These are phyloP conservation scores for Thermomyces lanuginosus DNA, from an alignment of 2,329 filamentous ascomycete genomes.

Conservation along the genomic window DNA sequence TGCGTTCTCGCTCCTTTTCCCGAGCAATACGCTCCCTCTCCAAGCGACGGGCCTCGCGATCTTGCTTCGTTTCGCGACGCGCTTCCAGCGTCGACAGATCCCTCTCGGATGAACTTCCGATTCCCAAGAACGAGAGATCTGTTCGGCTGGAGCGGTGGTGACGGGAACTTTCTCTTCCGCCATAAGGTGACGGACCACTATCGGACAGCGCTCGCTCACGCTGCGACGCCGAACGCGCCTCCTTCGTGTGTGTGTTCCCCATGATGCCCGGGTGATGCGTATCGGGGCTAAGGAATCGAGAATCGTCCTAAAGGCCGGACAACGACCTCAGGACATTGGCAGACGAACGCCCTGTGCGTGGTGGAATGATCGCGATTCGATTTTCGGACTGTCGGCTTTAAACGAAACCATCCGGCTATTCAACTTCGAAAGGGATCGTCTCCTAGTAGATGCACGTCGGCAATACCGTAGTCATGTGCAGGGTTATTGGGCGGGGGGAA, in stretches of 20 bases:
- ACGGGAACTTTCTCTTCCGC: slow-evolving; percentile 26
- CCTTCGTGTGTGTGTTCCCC: slow-evolving; percentile 33
- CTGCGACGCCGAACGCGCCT: slow-evolving; percentile 21
- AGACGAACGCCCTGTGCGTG: too few species aligned
- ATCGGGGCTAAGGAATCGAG: too few species aligned
- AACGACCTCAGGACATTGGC: too few species aligned
- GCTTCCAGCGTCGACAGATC: slow-evolving; percentile 37
- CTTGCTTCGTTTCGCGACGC: slow-evolving; percentile 75
- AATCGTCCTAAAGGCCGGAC: too few species aligned
- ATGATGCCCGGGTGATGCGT: too few species aligned
- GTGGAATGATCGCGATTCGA: too few species aligned
- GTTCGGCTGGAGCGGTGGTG: slow-evolving; percentile 38
- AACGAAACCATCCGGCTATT: too few species aligned
- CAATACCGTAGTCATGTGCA: too few species aligned
- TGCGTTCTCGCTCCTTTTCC: slow-evolving; percentile 72
- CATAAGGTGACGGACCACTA: slow-evolving; percentile 15
- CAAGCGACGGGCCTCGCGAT: slow-evolving; percentile 69
- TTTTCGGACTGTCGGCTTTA: too few species aligned
- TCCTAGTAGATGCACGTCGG: too few species aligned
- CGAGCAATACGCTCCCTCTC: slow-evolving; percentile 65
- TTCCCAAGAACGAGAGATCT: slow-evolving; percentile 43
- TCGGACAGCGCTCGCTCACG: slow-evolving; percentile 16
- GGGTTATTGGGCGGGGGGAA: too few species aligned
- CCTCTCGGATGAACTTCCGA: slow-evolving; percentile 34
- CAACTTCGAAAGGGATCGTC: too few species aligned